Evolutionary conservation across 1,284 basidiomycete species (phyloP), one percentile per base, ranked within the genome.

Genomic region (Wallemia ichthyophaga): DNA sequence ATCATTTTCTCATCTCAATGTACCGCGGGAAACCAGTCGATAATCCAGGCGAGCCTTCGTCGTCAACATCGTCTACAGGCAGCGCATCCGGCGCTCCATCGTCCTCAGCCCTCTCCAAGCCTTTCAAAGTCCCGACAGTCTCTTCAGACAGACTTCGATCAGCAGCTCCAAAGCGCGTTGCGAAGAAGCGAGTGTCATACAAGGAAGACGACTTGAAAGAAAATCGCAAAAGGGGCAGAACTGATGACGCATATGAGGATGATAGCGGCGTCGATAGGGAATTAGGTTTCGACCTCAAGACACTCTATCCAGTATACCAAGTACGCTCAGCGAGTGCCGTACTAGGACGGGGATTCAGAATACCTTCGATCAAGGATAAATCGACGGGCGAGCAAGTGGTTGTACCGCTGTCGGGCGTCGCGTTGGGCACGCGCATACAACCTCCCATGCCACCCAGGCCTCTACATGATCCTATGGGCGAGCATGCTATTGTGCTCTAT

Each of bases 401-500:
- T 5, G 76, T 80, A 17, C 66, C 77, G 1, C 72, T 79, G 11
- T 80, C 85, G 0, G 79, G 83, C 64, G 75, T 78, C 1, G 81
- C 89, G 1, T 78, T 99, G 1, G 92, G 92, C 28, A 83, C 85
- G 59, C 78, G 92, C 5, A 83, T 86, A 1, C 79, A 81, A 61
- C 76, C 82, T 0, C 84, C 81, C 63, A 74, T 96, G 60, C 78
- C 86, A 56, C 94, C 92, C 3, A 76, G 92, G 13, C 92, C 92
- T 1, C 72, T 96, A 17, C 83, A 92, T 66, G 89, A 99, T 68
- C 94, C 91, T 0, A 92, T 99, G 85, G 81, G 83, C 59, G 91
- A 96, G 66, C 89, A 94, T 68, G 89, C 94, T 0, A 92, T 99
- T 63, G 94, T 99, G 0, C 73, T 96, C 2, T 99, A 88, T 68